A percentile compares a stretch with the other conserved stretches of the same genome.
These are phyloP conservation scores for Lasiosphaeriaceae sp. DNA, from an alignment of 495 filamentous ascomycete species.

Conservation along the genomic window DNA sequence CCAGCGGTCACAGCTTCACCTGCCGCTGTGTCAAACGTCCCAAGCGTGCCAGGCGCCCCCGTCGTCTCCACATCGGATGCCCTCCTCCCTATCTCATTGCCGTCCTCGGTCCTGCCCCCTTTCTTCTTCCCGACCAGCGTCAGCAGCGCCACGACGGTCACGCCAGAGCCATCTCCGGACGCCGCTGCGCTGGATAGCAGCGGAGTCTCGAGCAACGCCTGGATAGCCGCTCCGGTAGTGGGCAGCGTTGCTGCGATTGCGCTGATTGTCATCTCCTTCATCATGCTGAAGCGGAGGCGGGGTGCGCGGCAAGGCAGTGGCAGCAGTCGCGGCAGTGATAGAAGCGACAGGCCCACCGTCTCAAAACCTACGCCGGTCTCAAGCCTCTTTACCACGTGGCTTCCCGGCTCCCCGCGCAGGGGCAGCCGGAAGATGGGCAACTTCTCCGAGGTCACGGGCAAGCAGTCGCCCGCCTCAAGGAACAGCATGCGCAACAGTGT, in stretches of 20 bases:
- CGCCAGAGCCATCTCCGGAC: slow-evolving; percentile 1
- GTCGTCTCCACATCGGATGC: background rate
- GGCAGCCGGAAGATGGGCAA: slow-evolving; percentile 20
- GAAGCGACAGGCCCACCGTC: slow-evolving; percentile 1
- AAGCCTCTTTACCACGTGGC: slow-evolving; percentile 17
- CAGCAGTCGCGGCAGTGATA: slow-evolving; percentile 1
- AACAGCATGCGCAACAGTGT: slow-evolving; percentile 22
- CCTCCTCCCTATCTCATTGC: background rate
- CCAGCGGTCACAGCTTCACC: slow-evolving; percentile 1
- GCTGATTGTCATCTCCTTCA: slow-evolving; percentile 31
- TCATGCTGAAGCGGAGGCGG: slow-evolving; percentile 31
- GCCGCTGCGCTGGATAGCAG: slow-evolving; percentile 1
- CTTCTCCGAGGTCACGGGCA: slow-evolving; percentile 19
- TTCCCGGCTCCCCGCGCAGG: slow-evolving; percentile 9
- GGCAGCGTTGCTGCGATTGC: slow-evolving; percentile 34
- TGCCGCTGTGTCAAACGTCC: background rate
- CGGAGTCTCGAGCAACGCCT: slow-evolving; percentile 21
- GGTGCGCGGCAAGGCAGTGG: slow-evolving; percentile 10
- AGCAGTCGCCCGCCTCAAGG: background rate
- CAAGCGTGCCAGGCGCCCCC: background rate
- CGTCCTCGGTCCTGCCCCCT: background rate
- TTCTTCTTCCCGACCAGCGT: slow-evolving; percentile 2
- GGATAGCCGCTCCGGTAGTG: slow-evolving; percentile 38
- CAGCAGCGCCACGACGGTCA: background rate
- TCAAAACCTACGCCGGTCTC: slow-evolving; percentile 5